Base-by-base conservation (phyloP, 2,329 filamentous ascomycete genomes). In the Fusarium clavum region DNA sequence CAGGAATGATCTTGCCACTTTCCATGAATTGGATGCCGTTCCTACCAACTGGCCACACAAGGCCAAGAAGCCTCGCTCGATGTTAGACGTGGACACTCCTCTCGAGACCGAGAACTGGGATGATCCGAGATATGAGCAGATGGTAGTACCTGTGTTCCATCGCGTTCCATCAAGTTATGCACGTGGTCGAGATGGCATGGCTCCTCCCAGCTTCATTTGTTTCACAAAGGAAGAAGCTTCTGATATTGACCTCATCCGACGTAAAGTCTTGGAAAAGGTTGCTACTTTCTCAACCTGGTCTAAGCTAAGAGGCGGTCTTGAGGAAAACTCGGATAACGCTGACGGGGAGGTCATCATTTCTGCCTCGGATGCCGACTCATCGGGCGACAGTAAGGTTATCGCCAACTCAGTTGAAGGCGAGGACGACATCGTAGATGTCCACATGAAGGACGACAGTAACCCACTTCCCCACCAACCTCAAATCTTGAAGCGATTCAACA, bases 401-500 rank as follows among this genome's bases (percentile, higher is more conserved):
- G 91, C 93, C 46, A 87, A 89, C 29, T 97, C 94, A 5, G 87
- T 97, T 3, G 91, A 94, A 77, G 92, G 94, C 12, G 95, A 98
- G 78, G 94, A 98, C 66, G 93, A 93, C 66, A 89, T 98, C 75
- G 92, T 98, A 8, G 93, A 98, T 76, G 90, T 99, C 18, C 92
- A 92, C 1, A 94, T 98, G 91, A 90, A 89, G 56, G 91, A 94
- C 73, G 82, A 83, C 4, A 77, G 76, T 18, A 82, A 85, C 70
- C 40, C 58, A 29, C 56, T 63, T 11, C 59, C 67, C n/a, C 57
- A 64, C 69, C 53, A 64, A 55, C 60, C 79, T 10, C 71, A 73
- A 55, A 57, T 81, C 45, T 77, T 86, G 60, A 83, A 81, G 70
- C 78, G 77, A 9, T 88, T 88, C 79, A 87, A 84, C 65, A 79